Conservation (phyloP, 345 rosid genomes). For the Rhodomyrtus tomentosa region DNA sequence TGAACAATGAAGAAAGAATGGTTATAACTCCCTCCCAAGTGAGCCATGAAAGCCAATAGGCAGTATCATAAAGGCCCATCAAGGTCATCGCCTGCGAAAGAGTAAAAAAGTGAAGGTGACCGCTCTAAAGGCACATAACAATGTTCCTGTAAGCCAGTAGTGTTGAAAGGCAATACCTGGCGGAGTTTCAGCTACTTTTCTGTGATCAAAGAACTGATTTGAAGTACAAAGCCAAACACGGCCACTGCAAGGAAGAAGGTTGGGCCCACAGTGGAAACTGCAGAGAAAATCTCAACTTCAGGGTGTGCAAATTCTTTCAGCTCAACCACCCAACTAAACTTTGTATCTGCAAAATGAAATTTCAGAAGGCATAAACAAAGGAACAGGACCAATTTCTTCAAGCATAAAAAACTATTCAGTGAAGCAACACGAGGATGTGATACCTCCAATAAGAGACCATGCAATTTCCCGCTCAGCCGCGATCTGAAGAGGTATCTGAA, state of each 20-base stretch:
- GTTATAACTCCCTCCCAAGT: conserved; percentile 63
- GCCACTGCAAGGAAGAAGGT: conserved; percentile 81
- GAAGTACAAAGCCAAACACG: conserved; percentile 83
- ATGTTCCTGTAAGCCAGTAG: neutral
- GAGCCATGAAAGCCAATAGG: conserved; percentile 83
- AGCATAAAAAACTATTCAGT: neutral
- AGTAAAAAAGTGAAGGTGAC: neutral
- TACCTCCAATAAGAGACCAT: conserved; percentile 57
- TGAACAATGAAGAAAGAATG: conserved; percentile 58
- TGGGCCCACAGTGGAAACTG: conserved; percentile 44
- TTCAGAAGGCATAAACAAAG: neutral
- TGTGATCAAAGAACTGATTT: conserved; percentile 54
- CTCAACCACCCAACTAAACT: conserved; percentile 59
- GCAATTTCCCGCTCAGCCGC: conserved; percentile 90
- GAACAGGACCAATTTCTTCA: neutral
- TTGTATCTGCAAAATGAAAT: conserved; percentile 28
- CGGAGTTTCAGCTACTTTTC: conserved; percentile 96
- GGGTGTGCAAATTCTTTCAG: conserved; percentile 80
- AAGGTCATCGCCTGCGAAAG: conserved; percentile 61
- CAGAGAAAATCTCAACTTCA: conserved; percentile 25
- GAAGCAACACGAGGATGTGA: neutral
- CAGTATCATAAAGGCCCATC: conserved; percentile 80
- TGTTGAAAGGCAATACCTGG: conserved; percentile 34
- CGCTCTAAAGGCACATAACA: neutral
- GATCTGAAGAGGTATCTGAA: conserved; percentile 75